phyloP scores from a whole-genome alignment of 306 rosid genomes.

The Canavalia ensiformis region DNA sequence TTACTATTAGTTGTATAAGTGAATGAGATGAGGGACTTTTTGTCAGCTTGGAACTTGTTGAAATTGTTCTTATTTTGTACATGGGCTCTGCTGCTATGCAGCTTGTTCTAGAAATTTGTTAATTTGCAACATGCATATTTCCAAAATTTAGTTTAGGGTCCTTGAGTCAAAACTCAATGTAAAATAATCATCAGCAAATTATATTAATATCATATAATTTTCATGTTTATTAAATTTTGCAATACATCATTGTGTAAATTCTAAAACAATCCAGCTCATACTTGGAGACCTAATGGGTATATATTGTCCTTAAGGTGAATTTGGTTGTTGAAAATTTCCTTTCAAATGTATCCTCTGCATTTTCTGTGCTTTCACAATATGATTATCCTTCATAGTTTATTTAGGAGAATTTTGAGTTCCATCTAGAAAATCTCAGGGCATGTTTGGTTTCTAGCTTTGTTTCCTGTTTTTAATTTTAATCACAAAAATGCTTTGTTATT shows the following conservation, averaged over 20 bases:
- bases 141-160: neutral
- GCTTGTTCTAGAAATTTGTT: neutral
- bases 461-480: too few species aligned
- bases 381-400: neutral
- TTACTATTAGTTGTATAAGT: slow-evolving; percentile 5
- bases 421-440: neutral
- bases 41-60: neutral
- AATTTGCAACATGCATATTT: slow-evolving; percentile 6
- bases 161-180: neutral
- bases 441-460: too few species aligned
- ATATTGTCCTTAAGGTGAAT: neutral
- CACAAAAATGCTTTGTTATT: too few species aligned
- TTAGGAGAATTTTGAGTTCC: slow-evolving; percentile 12
- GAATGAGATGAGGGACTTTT: neutral
- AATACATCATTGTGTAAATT: slow-evolving; percentile 1
- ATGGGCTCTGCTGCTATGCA: neutral
- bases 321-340: neutral
- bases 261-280: neutral
- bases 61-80: slow-evolving; percentile 4
- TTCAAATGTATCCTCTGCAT: neutral
- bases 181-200: neutral
- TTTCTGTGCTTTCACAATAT: slow-evolving; percentile 9
- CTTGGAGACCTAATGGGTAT: neutral
- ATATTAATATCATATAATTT: neutral
- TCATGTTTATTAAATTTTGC: slow-evolving; percentile 17